These are phyloP conservation scores for Wickerhamomyces strasburgensis DNA, from an alignment of 805 yeast genomes.

Conservation along the genomic window DNA sequence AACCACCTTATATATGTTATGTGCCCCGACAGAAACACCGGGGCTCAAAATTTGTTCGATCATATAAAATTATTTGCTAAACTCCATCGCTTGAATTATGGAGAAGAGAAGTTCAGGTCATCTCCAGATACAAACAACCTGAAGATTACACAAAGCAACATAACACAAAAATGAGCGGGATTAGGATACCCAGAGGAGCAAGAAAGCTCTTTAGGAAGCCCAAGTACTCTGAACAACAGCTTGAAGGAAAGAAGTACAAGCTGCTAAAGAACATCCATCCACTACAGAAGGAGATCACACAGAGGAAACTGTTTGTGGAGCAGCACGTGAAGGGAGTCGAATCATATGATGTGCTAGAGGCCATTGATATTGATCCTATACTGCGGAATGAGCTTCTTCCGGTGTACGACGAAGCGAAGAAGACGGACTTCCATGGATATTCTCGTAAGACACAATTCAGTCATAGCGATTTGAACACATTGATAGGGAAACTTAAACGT, in stretches of 20 bases:
- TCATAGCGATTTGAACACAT: constrained; percentile 4
- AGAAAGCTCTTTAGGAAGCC: not conserved
- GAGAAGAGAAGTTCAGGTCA: too few relatives aligned
- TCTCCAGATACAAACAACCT: too few relatives aligned
- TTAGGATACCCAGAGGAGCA: not conserved
- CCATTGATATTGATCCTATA: constrained; percentile 10
- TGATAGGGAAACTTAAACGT: constrained; percentile 4
- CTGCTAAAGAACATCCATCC: constrained; percentile 12
- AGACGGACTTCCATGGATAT: constrained; percentile 4
- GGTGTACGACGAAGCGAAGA: constrained; percentile 5
- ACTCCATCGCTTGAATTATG: too few relatives aligned
- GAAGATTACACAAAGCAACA: too few relatives aligned
- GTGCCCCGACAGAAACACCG: too few relatives aligned
- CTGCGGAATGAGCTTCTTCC: constrained; percentile 9
- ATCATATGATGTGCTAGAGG: constrained; percentile 1
- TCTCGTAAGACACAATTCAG: constrained; percentile 2
- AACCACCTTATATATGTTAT: too few relatives aligned
- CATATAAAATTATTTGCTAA: too few relatives aligned
- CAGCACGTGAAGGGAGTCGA: constrained; percentile 9
- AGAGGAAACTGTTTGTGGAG: constrained; percentile 14
- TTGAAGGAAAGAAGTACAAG: not conserved
- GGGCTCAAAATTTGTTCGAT: too few relatives aligned
- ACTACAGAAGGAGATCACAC: constrained; percentile 10
- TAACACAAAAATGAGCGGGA: not conserved
- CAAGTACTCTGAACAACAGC: not conserved